A percentile compares a stretch with the other conserved stretches of the same genome.
These are phyloP conservation scores for Daldinia vernicosa DNA, from an alignment of 495 filamentous ascomycete genomes.

Conservation along the genomic window DNA sequence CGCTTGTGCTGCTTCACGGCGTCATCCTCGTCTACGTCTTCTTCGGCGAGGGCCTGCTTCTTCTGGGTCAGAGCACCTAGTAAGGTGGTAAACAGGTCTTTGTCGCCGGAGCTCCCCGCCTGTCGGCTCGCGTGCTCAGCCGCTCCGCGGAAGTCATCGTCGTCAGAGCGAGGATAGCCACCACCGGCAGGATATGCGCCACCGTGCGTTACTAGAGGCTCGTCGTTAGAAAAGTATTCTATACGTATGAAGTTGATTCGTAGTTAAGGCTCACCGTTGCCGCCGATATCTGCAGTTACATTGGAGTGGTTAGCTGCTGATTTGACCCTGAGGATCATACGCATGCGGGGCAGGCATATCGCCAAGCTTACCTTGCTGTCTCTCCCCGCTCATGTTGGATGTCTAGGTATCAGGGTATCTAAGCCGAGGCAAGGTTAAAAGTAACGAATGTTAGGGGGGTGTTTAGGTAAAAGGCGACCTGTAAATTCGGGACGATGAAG, in stretches of 20 bases:
- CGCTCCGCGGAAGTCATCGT: slow-evolving; percentile 61
- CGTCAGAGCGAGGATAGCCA: slow-evolving; percentile 44
- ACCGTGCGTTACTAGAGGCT: slow-evolving; percentile 48
- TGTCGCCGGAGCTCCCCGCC: slow-evolving; percentile 57
- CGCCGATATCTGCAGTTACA: slow-evolving; percentile 38
- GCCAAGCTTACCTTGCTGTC: slow-evolving; percentile 57
- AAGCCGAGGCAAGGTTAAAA: neutral
- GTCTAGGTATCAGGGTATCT: too few relatives aligned
- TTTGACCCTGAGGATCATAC: slow-evolving; percentile 51
- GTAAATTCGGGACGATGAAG: neutral
- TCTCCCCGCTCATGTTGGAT: slow-evolving; percentile 31
- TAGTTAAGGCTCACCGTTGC: slow-evolving; percentile 37
- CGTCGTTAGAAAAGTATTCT: slow-evolving; percentile 1
- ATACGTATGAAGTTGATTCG: neutral
- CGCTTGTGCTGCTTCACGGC: slow-evolving; percentile 65
- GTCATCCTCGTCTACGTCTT: slow-evolving; percentile 69
- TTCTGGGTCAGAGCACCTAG: slow-evolving; percentile 60
- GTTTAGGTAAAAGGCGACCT: neutral
- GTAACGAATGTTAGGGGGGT: neutral
- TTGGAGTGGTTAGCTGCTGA: slow-evolving; percentile 35
- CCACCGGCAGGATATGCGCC: slow-evolving; percentile 52
- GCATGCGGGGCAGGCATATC: slow-evolving; percentile 67
- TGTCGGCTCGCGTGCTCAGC: slow-evolving; percentile 61
- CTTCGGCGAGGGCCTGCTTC: slow-evolving; percentile 58
- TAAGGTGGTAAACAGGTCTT: slow-evolving; percentile 60